Evolutionary conservation across 495 filamentous ascomycete genomes (phyloP).

Genomic region (Sordaria brevicollis): DNA sequence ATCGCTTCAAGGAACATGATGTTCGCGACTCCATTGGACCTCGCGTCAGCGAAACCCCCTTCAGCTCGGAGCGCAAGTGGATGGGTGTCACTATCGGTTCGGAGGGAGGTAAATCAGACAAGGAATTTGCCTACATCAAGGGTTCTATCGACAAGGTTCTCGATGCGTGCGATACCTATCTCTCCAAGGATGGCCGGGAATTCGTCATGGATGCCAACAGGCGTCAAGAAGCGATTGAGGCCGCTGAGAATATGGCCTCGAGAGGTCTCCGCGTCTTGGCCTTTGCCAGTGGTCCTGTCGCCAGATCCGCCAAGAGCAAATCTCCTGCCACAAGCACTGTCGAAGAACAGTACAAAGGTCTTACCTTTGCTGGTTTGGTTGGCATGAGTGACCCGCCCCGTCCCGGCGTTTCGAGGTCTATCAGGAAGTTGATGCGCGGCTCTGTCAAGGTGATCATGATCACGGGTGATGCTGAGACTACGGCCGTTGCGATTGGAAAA

Average conservation of each 20-base stretch:
- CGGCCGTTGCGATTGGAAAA: slow-evolving; percentile 82
- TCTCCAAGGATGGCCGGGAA: slow-evolving; percentile 79
- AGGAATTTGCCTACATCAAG: slow-evolving; percentile 84
- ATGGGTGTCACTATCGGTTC: slow-evolving; percentile 86
- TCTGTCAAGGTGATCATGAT: slow-evolving; percentile 98
- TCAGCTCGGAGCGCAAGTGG: slow-evolving; percentile 97
- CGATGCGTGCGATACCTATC: slow-evolving; percentile 77
- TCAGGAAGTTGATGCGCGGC: slow-evolving; percentile 82
- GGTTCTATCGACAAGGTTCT: slow-evolving; percentile 86
- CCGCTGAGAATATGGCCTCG: slow-evolving; percentile 81
- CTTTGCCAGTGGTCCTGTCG: slow-evolving; percentile 69
- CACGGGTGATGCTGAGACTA: slow-evolving; percentile 90
- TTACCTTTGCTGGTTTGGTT: slow-evolving; percentile 84
- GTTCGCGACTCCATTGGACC: slow-evolving; percentile 72
- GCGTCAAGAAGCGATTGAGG: slow-evolving; percentile 61
- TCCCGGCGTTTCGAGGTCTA: slow-evolving; percentile 78
- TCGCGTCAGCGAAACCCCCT: slow-evolving; percentile 75
- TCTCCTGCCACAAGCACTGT: slow-evolving; percentile 34
- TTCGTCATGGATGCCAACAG: slow-evolving; percentile 73
- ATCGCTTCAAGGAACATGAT: slow-evolving; percentile 83
- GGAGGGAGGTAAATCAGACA: slow-evolving; percentile 38
- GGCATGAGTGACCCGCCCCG: slow-evolving; percentile 97
- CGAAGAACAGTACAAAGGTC: slow-evolving; percentile 67
- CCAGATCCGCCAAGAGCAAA: slow-evolving; percentile 27
- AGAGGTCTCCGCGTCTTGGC: slow-evolving; percentile 86